Conservation (phyloP, 805 yeast genomes). For the Starmerella floris region DNA sequence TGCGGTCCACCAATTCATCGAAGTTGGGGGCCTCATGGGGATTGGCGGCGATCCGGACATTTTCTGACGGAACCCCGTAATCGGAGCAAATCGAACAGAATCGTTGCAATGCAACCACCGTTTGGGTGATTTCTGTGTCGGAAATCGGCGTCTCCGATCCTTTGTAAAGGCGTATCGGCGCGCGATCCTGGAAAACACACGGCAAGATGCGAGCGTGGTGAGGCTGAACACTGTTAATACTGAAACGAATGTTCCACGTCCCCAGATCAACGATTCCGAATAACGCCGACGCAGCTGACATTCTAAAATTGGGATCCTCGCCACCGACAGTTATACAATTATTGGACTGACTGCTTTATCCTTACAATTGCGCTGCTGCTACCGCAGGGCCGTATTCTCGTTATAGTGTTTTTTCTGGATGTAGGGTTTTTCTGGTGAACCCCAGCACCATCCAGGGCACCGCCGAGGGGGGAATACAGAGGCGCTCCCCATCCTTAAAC, state of each 20-base stretch:
- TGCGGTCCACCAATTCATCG: conserved; percentile 42
- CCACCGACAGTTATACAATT: no score
- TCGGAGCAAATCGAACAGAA: conserved; percentile 59
- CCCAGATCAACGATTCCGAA: conserved; percentile 54
- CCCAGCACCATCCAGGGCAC: no score
- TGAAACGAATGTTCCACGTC: conserved; percentile 59
- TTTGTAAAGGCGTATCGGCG: conserved; percentile 56
- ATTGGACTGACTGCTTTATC: no score
- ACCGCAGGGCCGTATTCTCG: background rate
- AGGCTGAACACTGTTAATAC: conserved; percentile 54
- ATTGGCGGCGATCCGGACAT: conserved; percentile 64
- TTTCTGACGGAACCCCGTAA: conserved; percentile 49
- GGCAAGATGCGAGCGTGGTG: conserved; percentile 68
- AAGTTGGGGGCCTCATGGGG: conserved; percentile 57
- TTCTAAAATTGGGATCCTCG: no score
- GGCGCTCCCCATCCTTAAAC: no score
- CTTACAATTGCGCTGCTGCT: no score
- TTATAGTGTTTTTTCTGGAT: background rate
- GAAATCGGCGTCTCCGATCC: conserved; percentile 13
- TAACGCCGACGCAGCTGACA: conserved; percentile 2
- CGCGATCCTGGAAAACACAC: conserved; percentile 59
- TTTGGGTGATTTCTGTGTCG: conserved; percentile 41
- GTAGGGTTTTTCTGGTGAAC: background rate
- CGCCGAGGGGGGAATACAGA: no score
- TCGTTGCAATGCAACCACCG: conserved; percentile 50